Conservation (phyloP, 768 basidiomycete species). For the Mycena galopus region DNA sequence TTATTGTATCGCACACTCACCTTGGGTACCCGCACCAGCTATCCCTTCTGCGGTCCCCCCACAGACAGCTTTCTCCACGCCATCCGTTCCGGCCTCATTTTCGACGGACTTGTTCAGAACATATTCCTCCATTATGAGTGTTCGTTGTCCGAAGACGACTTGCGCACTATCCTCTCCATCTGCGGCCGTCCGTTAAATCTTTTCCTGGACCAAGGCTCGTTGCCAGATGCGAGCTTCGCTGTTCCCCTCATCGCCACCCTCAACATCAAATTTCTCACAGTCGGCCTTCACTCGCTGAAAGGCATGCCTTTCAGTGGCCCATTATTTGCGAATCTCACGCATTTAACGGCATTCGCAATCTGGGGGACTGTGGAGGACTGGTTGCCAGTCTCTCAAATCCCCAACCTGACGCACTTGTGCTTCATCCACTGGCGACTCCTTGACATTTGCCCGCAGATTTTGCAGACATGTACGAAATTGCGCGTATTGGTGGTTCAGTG, state of each 20-base stretch:
- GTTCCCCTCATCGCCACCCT: background rate
- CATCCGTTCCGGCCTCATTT: background rate
- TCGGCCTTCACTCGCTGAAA: background rate
- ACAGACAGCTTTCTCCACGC: background rate
- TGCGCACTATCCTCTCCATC: background rate
- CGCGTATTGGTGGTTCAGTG: background rate
- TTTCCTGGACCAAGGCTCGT: background rate
- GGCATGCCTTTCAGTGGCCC: background rate
- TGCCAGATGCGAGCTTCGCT: background rate
- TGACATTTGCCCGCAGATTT: background rate
- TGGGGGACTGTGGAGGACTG: background rate
- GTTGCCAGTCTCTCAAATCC: background rate
- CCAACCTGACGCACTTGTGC: background rate
- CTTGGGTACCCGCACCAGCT: too few species aligned
- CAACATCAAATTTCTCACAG: background rate
- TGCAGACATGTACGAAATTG: background rate
- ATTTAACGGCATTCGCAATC: background rate
- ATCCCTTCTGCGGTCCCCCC: background rate
- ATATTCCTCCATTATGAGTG: background rate
- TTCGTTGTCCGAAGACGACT: background rate
- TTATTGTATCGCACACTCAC: background rate
- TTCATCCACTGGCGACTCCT: background rate
- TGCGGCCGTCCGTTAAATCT: background rate
- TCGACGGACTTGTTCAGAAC: background rate
- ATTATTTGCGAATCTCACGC: background rate